Base-by-base conservation (phyloP, 805 yeast genomes). In the Barnettozyma sucrosica region DNA sequence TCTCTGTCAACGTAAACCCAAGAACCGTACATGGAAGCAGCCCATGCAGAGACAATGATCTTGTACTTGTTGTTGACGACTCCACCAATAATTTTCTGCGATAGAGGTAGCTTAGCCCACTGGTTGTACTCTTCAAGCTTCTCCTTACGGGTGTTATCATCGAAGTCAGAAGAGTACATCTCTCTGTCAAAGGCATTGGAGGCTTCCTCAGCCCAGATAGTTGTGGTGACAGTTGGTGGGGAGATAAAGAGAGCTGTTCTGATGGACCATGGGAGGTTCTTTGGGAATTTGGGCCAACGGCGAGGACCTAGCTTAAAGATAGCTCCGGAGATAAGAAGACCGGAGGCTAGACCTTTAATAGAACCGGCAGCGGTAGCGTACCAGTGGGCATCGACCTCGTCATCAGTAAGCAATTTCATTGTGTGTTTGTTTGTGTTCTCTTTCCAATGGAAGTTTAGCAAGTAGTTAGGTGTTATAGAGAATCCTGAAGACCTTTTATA, bases 21-120 rank as follows among this genome's bases (percentile, higher is more conserved):
- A 5, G 95, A 83, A 1, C 89, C 95, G 55, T 75, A 85, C 70
- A 86, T 66, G 3, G 92, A 82, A 20, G 80, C 85, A 5, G 87
- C 89, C 95, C 95, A 86, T 8, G 84, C 75, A 47, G 79, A 81
- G 19, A 82, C 76, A 54, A 86, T 80, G 54, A 84, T 74, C 61
- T 76, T 75, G 65, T 85, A 85, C 63, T 82, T 84, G 68, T 81
- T 70, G 47, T 70, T 75, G 38, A 75, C 67, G 26, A 77, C 65
- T 36, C 70, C 61, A 47, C 77, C 77, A 40, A 80, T 65, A 3
- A 69, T 28, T 61, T 80, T 80, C 39, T 83, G 83, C 7, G 66
- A 57, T 2, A 66, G 33, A 2, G 84, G 66, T 49, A 83, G 60
- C 4, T 65, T 54, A 20, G 74, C 65, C 83, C 86, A 81, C 58